Conservation (phyloP, 257 asterid genomes). For the Gardenia jasminoides region DNA sequence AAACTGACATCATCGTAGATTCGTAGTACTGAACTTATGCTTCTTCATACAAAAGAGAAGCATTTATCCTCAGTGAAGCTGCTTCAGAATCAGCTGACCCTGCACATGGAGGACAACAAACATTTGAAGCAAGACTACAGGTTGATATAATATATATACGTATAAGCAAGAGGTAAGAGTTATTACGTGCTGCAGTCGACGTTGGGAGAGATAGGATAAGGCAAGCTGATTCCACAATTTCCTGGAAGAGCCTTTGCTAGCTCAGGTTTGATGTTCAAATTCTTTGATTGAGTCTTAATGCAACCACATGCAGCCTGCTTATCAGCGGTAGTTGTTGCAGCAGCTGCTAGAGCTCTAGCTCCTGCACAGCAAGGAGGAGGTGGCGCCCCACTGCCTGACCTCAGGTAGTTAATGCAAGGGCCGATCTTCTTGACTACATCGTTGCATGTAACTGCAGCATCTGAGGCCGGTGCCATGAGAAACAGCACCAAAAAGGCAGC, state of each 20-base stretch:
- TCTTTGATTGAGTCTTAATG: constrained; percentile 52
- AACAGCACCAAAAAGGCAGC: constrained; percentile 13
- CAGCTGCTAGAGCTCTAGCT: constrained; percentile 36
- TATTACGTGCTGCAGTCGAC: constrained; percentile 66
- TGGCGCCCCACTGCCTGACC: constrained; percentile 50
- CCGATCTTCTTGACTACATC: constrained; percentile 43
- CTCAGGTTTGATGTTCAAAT: constrained; percentile 28
- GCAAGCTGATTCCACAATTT: constrained; percentile 50
- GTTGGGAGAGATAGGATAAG: constrained; percentile 41
- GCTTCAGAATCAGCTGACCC: constrained; percentile 21
- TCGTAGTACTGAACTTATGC: neutral
- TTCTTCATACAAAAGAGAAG: constrained; percentile 6
- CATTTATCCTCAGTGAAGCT: neutral
- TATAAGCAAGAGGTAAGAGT: neutral
- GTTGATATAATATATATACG: neutral
- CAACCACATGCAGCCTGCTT: constrained; percentile 61
- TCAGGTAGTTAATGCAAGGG: constrained; percentile 57
- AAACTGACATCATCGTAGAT: neutral
- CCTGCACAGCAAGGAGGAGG: constrained; percentile 56
- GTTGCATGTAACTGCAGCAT: constrained; percentile 47
- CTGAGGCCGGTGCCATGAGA: constrained; percentile 20
- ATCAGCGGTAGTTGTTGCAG: constrained; percentile 45
- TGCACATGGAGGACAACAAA: constrained; percentile 8
- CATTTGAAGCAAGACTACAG: neutral
- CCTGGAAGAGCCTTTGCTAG: constrained; percentile 48